A percentile compares a stretch with the other conserved stretches of the same genome.
These are phyloP conservation scores for Saturnispora quitensis DNA, from an alignment of 805 yeast genomes.

Conservation along the genomic window DNA sequence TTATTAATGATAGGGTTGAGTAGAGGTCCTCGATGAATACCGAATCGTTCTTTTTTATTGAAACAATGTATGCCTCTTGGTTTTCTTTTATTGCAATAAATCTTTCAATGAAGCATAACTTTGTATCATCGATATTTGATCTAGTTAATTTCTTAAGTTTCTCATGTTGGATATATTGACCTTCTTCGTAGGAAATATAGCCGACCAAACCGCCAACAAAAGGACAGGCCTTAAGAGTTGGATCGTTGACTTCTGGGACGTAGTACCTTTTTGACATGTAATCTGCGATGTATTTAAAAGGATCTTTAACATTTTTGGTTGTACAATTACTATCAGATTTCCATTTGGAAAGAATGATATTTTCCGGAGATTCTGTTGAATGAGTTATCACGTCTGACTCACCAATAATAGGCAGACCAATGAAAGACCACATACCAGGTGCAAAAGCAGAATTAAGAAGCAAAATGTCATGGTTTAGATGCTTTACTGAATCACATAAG, in stretches of 20 bases:
- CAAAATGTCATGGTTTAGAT: slow-evolving; percentile 36
- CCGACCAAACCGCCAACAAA: slow-evolving; percentile 93
- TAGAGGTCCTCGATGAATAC: slow-evolving; percentile 24
- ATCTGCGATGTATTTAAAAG: slow-evolving; percentile 47
- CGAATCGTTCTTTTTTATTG: slow-evolving; percentile 35
- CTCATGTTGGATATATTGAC: slow-evolving; percentile 35
- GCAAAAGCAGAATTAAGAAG: slow-evolving; percentile 68
- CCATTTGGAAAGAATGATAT: slow-evolving; percentile 26
- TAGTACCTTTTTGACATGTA: slow-evolving; percentile 35
- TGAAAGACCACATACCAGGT: slow-evolving; percentile 84
- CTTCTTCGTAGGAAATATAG: slow-evolving; percentile 80
- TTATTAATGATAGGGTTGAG: background rate
- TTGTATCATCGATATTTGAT: slow-evolving; percentile 56
- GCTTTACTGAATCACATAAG: slow-evolving; percentile 40
- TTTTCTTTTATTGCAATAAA: slow-evolving; percentile 46
- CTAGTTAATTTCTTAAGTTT: slow-evolving; percentile 32
- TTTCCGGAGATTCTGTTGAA: slow-evolving; percentile 37
- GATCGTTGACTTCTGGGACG: slow-evolving; percentile 21
- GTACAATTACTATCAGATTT: slow-evolving; percentile 7
- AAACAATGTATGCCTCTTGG: slow-evolving; percentile 40
- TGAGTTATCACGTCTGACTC: slow-evolving; percentile 48
- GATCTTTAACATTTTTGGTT: slow-evolving; percentile 16
- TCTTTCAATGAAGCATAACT: slow-evolving; percentile 61
- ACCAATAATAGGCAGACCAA: slow-evolving; percentile 53
- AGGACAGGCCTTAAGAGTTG: slow-evolving; percentile 40